Evolutionary conservation across 371 early-diverging fungal genomes (phyloP).

Genomic region (Mortierella sp.): DNA sequence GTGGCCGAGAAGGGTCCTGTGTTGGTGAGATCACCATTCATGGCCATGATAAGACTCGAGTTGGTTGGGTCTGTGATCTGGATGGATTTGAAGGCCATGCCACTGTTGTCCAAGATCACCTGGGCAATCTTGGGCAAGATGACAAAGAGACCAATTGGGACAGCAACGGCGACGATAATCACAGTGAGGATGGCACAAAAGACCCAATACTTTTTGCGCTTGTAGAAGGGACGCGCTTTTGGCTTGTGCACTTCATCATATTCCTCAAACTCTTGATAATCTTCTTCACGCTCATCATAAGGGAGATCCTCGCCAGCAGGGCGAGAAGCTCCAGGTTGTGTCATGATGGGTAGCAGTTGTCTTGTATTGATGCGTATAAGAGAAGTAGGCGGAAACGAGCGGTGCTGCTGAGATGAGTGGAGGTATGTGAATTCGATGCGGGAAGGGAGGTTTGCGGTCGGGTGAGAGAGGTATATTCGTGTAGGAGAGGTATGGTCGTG

Average conservation of each 20-base stretch:
- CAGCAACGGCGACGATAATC: constrained; percentile 61
- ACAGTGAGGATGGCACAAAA: constrained; percentile 63
- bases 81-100: constrained; percentile 55
- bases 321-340: constrained; percentile 26
- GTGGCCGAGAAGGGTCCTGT: constrained; percentile 67
- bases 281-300: constrained; percentile 50
- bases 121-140: constrained; percentile 70
- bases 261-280: constrained; percentile 53
- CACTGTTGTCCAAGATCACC: constrained; percentile 56
- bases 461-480: not conserved
- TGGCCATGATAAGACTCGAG: constrained; percentile 56
- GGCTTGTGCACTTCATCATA: constrained; percentile 51
- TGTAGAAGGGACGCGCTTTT: constrained; percentile 54
- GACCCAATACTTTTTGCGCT: constrained; percentile 68
- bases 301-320: constrained; percentile 48
- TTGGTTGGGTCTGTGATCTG: constrained; percentile 61
- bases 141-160: constrained; percentile 59
- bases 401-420: constrained; percentile 12
- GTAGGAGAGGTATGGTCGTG: constrained; percentile 2
- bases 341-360: constrained; percentile 7
- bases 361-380: not conserved
- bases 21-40: constrained; percentile 58
- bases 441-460: constrained; percentile 8
- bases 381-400: not conserved
- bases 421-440: not conserved